Conservation (phyloP, 257 asterid species). For the Forsythia viridissima region DNA sequence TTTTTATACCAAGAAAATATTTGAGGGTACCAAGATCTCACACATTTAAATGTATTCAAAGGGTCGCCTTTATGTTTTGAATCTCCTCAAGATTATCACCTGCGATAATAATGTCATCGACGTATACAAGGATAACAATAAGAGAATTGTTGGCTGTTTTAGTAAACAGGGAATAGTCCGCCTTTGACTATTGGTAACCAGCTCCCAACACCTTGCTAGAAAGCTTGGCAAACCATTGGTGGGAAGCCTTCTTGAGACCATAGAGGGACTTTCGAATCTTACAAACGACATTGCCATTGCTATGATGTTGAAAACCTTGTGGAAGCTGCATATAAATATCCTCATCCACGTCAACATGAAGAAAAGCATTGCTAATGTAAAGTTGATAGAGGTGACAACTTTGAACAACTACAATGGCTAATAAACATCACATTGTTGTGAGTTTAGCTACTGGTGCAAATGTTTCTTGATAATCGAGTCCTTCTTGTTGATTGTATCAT, state of each 20-base stretch:
- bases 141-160: background rate
- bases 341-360: background rate
- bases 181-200: background rate
- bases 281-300: no score
- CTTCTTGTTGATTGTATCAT: background rate
- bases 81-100: background rate
- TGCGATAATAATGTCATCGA: background rate
- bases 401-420: background rate
- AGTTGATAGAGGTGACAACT: background rate
- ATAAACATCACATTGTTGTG: background rate
- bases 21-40: background rate
- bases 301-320: background rate
- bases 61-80: background rate
- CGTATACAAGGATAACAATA: background rate
- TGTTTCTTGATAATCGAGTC: background rate
- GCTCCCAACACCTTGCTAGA: background rate
- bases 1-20: no score
- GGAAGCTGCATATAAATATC: conserved; percentile 2
- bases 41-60: background rate
- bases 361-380: conserved; percentile 1
- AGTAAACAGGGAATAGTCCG: background rate
- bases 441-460: background rate
- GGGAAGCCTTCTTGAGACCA: background rate
- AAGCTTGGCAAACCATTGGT: background rate
- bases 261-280: background rate